Base-by-base conservation (phyloP, 805 yeast genomes). In the Zygotorulaspora chibaensis region DNA sequence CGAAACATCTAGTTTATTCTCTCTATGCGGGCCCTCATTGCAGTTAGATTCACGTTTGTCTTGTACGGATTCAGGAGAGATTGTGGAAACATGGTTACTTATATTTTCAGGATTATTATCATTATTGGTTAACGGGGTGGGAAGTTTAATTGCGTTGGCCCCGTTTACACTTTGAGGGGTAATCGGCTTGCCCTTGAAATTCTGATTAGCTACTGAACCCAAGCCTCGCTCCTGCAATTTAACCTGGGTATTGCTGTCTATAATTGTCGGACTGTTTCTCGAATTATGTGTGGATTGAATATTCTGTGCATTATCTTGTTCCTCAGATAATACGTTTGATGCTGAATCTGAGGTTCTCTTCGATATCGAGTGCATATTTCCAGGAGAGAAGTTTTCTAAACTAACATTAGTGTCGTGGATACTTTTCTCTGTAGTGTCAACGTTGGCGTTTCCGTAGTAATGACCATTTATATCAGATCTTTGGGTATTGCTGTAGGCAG, bases 131-230 rank as follows among this genome's bases (percentile, higher is more conserved):
- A 23, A 18, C 3, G 52, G 47, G 10, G 52, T 17, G 12, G 42
- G 23, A 10, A 41, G 45, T 28, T 45, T 48, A 12, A 35, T 31
- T 28, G 33, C 10, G 25, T 48, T 48, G 15, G 35, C 29, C 8
- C 47, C 43, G 15, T 38, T 41, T 23, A 49, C 53, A 20, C 53
- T 49, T 30, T 49, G 53, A 8, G 53, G 53, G n/a, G 53, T 49
- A n/a, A 49, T 49, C 5, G 53, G 53, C 13, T 49, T 49, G 11
- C 50, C 46, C n/a, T 42, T 45, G 13, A 36, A 31, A 18, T 31
- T 36, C 11, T 43, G 42, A 11, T 36, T 40, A 29, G 36, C 37
- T 15, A 31, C 36, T 4, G 34, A 13, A 26, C 26, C 18, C 30
- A 31, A 12, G 15, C 16, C 37, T n/a, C 36, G 36, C 11, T 18